Base-by-base conservation (phyloP, 306 rosid species). In the Glycine tomentella region DNA sequence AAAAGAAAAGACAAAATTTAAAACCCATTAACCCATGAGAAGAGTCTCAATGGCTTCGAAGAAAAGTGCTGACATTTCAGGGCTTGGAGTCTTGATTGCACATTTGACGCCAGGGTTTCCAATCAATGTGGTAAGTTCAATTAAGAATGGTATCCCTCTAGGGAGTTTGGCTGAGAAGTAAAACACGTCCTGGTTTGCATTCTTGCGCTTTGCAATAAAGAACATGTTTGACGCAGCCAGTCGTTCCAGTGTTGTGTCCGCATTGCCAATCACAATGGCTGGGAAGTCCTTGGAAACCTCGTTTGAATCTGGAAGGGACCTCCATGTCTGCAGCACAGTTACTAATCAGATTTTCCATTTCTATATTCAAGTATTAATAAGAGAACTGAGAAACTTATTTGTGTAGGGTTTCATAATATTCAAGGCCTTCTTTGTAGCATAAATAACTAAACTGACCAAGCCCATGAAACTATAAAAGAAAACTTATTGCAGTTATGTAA, bases 241-340 rank as follows among this genome's bases (percentile, higher is more conserved):
- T 61, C 77, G 95, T 65, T 94, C 98, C 51, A 92, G 73, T 58
- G 87, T 86, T 3, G 86, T 84, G 45, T 92, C 98, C 4, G 80
- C 91, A 40, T 75, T 85, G 80, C 80, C 84, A 58, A 94, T 61
- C 85, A 89, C 87, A 50, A 88, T 64, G 74, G 81, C 76, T 38
- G 95, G 93, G 83, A 91, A 92, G 69, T 94, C 98, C 89, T 82
- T 90, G 15, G 95, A 89, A 61, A 94, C 87, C 90, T 94, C 97
- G 61, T 94, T 94, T 61, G 97, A 82, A 86, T 94, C 97, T 25
- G 98, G 98, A 72, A 94, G 91, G 74, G 97, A 91, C 82, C 98
- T 89, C 98, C 98, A 94, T 6, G 98, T 92, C 95, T 94, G 90
- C 81, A 80, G 70, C 31, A 14, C 45, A 74, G 75, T 75, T 44